Evolutionary conservation across 2,329 filamentous ascomycete genomes (phyloP).

Genomic region (Colletotrichum sp.): DNA sequence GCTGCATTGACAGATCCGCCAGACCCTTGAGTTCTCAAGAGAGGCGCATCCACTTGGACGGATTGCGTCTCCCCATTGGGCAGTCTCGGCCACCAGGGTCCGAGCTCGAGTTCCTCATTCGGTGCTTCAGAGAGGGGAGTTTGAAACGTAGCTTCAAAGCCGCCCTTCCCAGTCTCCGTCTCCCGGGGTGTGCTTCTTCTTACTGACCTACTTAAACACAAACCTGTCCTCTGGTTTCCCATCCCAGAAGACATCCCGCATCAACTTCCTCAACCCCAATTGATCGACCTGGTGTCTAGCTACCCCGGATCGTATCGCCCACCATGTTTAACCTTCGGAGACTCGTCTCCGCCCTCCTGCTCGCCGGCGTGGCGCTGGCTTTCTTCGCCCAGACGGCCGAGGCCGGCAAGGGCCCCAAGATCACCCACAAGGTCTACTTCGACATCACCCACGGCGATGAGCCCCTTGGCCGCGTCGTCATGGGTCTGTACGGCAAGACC

Average conservation of each 20-base stretch:
- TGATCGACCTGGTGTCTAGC: slow-evolving; percentile 11
- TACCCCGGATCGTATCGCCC: slow-evolving; percentile 20
- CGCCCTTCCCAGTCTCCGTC: neutral
- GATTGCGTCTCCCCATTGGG: slow-evolving; percentile 17
- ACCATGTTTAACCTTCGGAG: slow-evolving; percentile 79
- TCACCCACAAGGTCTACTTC: slow-evolving; percentile 94
- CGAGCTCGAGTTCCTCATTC: slow-evolving; percentile 17
- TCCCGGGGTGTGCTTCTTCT: neutral
- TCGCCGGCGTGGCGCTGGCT: slow-evolving; percentile 76
- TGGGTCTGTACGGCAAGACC: slow-evolving; percentile 88
- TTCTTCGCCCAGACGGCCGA: slow-evolving; percentile 78
- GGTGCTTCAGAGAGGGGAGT: slow-evolving; percentile 20
- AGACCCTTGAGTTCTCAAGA: neutral
- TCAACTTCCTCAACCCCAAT: neutral
- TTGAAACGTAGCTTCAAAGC: slow-evolving; percentile 19
- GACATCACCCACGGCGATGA: slow-evolving; percentile 81
- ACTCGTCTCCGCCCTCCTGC: slow-evolving; percentile 74
- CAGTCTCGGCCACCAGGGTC: slow-evolving; percentile 15
- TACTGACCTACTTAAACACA: slow-evolving; percentile 3
- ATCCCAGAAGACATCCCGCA: neutral
- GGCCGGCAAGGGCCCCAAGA: slow-evolving; percentile 87
- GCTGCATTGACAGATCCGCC: slow-evolving; percentile 3
- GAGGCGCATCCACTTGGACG: neutral
- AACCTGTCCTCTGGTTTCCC: slow-evolving; percentile 2
- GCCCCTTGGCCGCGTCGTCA: slow-evolving; percentile 74